Evolutionary conservation across 1,139 yeast species (phyloP).

Genomic region (Schizosaccharomyces versatilis): DNA sequence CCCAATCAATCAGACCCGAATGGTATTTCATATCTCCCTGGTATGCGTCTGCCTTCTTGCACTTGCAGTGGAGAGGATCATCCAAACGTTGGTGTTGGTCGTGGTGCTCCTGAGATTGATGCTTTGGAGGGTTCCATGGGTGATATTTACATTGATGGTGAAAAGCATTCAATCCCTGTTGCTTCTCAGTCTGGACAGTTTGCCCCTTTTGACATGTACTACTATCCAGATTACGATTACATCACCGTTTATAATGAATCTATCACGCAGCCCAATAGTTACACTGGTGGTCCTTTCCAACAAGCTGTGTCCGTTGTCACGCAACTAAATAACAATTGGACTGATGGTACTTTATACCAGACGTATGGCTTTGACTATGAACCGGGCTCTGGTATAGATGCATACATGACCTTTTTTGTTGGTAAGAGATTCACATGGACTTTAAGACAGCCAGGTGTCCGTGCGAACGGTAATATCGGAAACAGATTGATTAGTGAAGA

Average conservation of each 20-base stretch:
- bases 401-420: slow-evolving; percentile 66
- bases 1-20: slow-evolving; percentile 71
- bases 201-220: slow-evolving; percentile 78
- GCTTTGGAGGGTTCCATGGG: slow-evolving; percentile 52
- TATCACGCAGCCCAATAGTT: slow-evolving; percentile 48
- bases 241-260: slow-evolving; percentile 39
- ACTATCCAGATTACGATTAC: slow-evolving; percentile 55
- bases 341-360: slow-evolving; percentile 36
- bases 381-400: slow-evolving; percentile 36
- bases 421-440: slow-evolving; percentile 49
- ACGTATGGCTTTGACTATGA: slow-evolving; percentile 55
- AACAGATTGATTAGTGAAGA: slow-evolving; percentile 57
- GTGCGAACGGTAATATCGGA: slow-evolving; percentile 66
- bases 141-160: slow-evolving; percentile 16
- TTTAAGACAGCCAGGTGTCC: slow-evolving; percentile 37
- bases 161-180: slow-evolving; percentile 24
- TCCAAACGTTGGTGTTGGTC: slow-evolving; percentile 56
- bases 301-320: slow-evolving; percentile 64
- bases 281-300: slow-evolving; percentile 68
- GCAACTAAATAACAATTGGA: slow-evolving; percentile 53
- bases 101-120: slow-evolving; percentile 86
- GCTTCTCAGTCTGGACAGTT: slow-evolving; percentile 67
- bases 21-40: slow-evolving; percentile 59
- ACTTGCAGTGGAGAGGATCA: slow-evolving; percentile 58
- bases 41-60: slow-evolving; percentile 48